These are phyloP conservation scores for Coriaria nepalensis DNA, from an alignment of 306 rosid genomes.

Conservation along the genomic window DNA sequence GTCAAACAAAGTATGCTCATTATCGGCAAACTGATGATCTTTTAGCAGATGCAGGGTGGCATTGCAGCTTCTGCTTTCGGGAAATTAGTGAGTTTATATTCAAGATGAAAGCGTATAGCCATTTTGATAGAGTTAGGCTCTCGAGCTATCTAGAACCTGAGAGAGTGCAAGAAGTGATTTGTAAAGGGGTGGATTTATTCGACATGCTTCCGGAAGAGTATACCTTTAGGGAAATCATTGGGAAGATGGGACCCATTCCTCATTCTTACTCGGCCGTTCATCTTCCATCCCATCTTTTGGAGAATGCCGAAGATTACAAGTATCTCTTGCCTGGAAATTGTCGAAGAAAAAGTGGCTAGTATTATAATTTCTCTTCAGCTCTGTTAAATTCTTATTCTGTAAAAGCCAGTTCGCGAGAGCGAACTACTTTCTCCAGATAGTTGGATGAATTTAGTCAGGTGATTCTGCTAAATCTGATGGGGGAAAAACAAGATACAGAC, in stretches of 20 bases:
- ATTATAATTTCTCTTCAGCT: conserved; percentile 19
- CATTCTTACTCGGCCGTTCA: conserved; percentile 85
- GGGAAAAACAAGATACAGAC: too few species aligned
- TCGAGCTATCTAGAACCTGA: conserved; percentile 46
- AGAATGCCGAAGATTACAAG: conserved; percentile 58
- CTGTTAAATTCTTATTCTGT: conserved; percentile 20
- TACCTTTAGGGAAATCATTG: conserved; percentile 72
- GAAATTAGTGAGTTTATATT: conserved; percentile 60
- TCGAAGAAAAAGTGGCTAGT: conserved; percentile 31
- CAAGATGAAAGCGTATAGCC: conserved; percentile 90
- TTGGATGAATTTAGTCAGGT: too few species aligned
- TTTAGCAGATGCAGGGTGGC: conserved; percentile 89
- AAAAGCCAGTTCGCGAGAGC: conserved; percentile 18
- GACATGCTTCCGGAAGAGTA: conserved; percentile 92
- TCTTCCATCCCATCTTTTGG: conserved; percentile 70
- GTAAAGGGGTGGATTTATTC: conserved; percentile 60
- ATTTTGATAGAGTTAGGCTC: conserved; percentile 64
- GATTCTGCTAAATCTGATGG: too few species aligned
- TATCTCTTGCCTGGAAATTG: conserved; percentile 82
- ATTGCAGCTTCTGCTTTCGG: conserved; percentile 90
- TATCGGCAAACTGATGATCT: conserved; percentile 67
- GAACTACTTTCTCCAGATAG: too few species aligned
- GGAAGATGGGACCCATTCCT: conserved; percentile 89
- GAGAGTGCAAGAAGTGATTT: conserved; percentile 64
- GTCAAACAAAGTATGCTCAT: conserved; percentile 70